Base-by-base conservation (phyloP, 805 yeast species). In the Yamadazyma philogaea region DNA sequence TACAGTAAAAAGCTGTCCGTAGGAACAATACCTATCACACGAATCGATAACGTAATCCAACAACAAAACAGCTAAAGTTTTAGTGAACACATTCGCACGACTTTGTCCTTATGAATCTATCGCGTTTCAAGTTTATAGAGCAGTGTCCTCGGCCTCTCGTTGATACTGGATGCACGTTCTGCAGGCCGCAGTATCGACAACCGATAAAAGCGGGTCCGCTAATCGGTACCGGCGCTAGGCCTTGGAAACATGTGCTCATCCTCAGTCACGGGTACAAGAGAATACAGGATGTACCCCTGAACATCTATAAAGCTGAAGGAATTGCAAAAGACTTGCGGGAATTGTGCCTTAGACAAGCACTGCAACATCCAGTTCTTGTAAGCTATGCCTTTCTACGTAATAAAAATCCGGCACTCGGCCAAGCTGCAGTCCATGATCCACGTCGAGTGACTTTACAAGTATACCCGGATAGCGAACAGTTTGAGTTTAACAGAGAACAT, bases 81-180 rank as follows among this genome's bases (percentile, higher is more conserved):
- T n/a, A n/a, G n/a, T n/a, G n/a, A n/a, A n/a, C n/a, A n/a, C n/a
- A n/a, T n/a, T n/a, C n/a, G n/a, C n/a, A n/a, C n/a, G n/a, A n/a
- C n/a, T 24, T 5, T 5, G 28, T 24, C 3, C 28, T 24, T 10
- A 34, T 34, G 37, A 21, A 15, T 12, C 37, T 34, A n/a, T 34
- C 37, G 21, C 37, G 39, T 30, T 34, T 40, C 35, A 48, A 34
- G 26, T 39, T 53, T 28, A 44, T 52, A n/a, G 53, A 52, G n/a
- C 46, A 45, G 15, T 79, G 84, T 49, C 84, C 85, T 0, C 53
- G 56, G 7, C 83, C 85, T 1, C 46, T 35, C 6, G 61, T 59
- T 37, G 82, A 80, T 46, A 78, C 84, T 0, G 85, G 85, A 0
- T 81, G 87, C 53, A 81, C 87, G 0, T 63, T 56, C 46, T 84